Conservation (phyloP, 2,329 filamentous ascomycete species). For the Penicillium hordei region DNA sequence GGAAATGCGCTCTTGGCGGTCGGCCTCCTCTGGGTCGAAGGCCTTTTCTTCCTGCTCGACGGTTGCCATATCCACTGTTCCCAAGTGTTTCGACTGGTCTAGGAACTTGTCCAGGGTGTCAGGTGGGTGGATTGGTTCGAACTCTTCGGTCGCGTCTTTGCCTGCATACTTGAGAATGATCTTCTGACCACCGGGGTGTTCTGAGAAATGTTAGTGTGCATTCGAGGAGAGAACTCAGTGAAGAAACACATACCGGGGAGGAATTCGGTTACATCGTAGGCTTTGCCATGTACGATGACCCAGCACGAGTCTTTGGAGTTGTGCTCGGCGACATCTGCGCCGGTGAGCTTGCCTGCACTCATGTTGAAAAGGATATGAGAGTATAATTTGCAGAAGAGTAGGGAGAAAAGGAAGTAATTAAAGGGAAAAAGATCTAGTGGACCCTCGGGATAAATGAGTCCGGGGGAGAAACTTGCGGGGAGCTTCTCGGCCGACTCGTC, state of each 20-base stretch:
- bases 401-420: constrained; percentile 4
- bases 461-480: constrained; percentile 26
- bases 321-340: constrained; percentile 68
- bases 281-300: constrained; percentile 85
- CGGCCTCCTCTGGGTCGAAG: constrained; percentile 69
- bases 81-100: constrained; percentile 79
- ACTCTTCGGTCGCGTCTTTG: constrained; percentile 90
- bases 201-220: constrained; percentile 40
- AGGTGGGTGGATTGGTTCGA: constrained; percentile 83
- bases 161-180: constrained; percentile 97
- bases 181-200: constrained; percentile 84
- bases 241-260: constrained; percentile 59
- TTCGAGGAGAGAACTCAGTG: neutral
- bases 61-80: constrained; percentile 83
- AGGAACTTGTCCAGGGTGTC: constrained; percentile 84
- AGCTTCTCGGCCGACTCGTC: constrained; percentile 27
- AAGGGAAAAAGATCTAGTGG: constrained; percentile 5
- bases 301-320: constrained; percentile 81
- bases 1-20: constrained; percentile 70
- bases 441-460: constrained; percentile 29
- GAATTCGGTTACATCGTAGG: constrained; percentile 88
- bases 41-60: constrained; percentile 67
- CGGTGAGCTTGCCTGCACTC: constrained; percentile 46
- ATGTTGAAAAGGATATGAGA: constrained; percentile 17
- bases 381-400: constrained; percentile 3